Percentiles rank a stretch among this genome's conserved stretches.
Conservation (phyloP, 345 rosid species). For the Firmiana major region DNA sequence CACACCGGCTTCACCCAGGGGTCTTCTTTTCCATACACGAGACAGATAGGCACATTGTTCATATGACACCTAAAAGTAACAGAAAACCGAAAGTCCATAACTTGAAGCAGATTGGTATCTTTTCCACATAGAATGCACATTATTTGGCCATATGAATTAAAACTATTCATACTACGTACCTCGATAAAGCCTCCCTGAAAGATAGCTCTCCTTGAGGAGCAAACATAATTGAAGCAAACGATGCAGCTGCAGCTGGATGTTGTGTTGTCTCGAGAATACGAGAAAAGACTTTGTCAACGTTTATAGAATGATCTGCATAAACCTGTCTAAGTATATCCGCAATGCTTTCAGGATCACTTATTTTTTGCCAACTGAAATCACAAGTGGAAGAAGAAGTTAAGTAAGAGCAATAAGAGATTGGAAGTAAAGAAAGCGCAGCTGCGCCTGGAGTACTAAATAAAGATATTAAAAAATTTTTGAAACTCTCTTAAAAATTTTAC, state of each 20-base stretch:
- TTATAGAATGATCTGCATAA: slow-evolving; percentile 77
- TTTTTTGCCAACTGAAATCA: slow-evolving; percentile 76
- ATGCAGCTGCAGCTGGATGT: slow-evolving; percentile 96
- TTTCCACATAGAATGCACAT: not conserved
- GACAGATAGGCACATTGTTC: slow-evolving; percentile 63
- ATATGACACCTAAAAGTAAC: slow-evolving; percentile 49
- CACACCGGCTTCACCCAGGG: slow-evolving; percentile 97
- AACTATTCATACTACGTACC: slow-evolving; percentile 26
- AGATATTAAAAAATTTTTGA: not conserved
- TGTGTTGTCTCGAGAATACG: slow-evolving; percentile 67
- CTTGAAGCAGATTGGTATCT: not conserved
- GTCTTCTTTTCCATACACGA: slow-evolving; percentile 89
- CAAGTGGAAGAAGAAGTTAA: not conserved
- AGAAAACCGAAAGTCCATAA: slow-evolving; percentile 1
- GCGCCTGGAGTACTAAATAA: not conserved
- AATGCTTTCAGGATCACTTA: slow-evolving; percentile 82
- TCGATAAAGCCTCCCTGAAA: slow-evolving; percentile 60
- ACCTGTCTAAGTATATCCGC: slow-evolving; percentile 84
- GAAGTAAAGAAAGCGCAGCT: not conserved
- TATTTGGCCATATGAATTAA: not conserved
- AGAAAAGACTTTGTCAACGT: slow-evolving; percentile 77
- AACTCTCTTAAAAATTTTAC: not conserved
- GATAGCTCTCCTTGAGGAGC: slow-evolving; percentile 82
- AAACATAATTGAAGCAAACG: slow-evolving; percentile 88
- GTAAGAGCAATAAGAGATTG: not conserved